phyloP scores from a whole-genome alignment of 129 eudicot genomes.

The Mikania micrantha region DNA sequence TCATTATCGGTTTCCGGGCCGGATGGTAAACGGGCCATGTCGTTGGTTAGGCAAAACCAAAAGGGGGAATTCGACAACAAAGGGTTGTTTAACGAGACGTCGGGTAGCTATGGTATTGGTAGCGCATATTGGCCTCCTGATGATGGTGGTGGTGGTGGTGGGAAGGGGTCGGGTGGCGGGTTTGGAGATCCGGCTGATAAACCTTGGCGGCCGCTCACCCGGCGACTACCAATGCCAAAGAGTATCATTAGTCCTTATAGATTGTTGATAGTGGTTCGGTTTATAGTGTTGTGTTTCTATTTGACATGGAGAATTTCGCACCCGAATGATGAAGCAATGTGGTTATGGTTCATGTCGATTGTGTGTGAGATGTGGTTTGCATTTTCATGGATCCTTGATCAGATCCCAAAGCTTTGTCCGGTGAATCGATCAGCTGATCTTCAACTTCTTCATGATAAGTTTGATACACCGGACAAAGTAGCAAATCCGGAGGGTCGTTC shows the following conservation, averaged over 20 bases:
- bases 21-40: constrained; percentile 33
- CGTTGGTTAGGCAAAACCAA: constrained; percentile 64
- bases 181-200: constrained; percentile 51
- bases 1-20: constrained; percentile 50
- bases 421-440: constrained; percentile 58
- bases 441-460: constrained; percentile 56
- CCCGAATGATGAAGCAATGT: constrained; percentile 76
- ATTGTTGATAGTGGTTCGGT: constrained; percentile 47
- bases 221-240: constrained; percentile 44
- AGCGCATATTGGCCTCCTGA: constrained; percentile 87
- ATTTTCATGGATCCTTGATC: constrained; percentile 91
- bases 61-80: constrained; percentile 75
- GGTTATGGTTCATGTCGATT: constrained; percentile 88
- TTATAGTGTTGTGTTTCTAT: constrained; percentile 49
- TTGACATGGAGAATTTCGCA: constrained; percentile 68
- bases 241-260: constrained; percentile 85
- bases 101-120: constrained; percentile 87
- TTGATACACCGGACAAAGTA: constrained; percentile 54
- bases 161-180: constrained; percentile 15
- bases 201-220: constrained; percentile 82
- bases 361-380: constrained; percentile 85
- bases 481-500: constrained; percentile 61
- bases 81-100: constrained; percentile 69
- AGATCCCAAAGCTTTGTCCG: constrained; percentile 64
- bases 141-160: constrained; percentile 40